Conservation (phyloP, 2,329 filamentous ascomycete species). For the Botrytis medusae region DNA sequence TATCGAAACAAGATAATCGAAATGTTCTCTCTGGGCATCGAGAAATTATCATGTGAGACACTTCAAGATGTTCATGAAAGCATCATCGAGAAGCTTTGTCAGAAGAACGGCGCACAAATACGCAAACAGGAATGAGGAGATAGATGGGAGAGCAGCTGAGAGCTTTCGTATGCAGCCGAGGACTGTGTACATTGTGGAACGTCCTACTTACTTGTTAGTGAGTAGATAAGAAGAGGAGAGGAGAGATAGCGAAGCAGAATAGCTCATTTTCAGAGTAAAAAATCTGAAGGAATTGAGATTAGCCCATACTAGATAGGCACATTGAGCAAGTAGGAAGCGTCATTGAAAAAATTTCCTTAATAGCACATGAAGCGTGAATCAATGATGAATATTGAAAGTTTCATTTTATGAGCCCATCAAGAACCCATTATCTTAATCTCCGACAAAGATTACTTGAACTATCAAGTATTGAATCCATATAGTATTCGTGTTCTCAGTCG, state of each 20-base stretch:
- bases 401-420: neutral
- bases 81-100: neutral
- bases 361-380: neutral
- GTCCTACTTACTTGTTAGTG: neutral
- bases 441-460: neutral
- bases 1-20: neutral
- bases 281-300: accelerated
- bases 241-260: neutral
- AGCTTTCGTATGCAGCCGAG: neutral
- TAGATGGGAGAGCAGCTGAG: neutral
- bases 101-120: neutral
- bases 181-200: neutral
- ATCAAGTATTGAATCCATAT: neutral
- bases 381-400: neutral
- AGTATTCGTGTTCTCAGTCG: neutral
- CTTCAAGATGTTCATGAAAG: neutral
- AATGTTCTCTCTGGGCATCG: neutral
- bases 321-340: neutral
- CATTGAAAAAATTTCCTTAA: neutral
- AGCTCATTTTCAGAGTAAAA: accelerated
- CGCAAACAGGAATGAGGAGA: neutral
- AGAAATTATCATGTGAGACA: neutral
- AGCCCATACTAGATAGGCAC: neutral
- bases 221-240: neutral
- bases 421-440: neutral